Conservation (phyloP, 768 basidiomycete species). For the Tylopilus sp. region DNA sequence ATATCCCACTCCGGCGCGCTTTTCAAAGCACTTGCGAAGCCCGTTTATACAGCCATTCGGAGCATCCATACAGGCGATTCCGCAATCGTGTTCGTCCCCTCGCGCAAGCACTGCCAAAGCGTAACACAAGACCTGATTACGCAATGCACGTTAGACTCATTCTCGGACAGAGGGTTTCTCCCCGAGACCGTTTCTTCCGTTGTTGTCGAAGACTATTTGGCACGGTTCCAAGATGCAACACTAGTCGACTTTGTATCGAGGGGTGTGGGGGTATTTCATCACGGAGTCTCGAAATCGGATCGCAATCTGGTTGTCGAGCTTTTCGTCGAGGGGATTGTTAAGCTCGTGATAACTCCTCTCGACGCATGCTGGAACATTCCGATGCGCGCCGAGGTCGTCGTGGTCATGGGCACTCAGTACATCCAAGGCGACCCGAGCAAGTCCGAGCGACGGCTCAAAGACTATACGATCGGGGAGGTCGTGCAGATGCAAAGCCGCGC, state of each 20-base stretch:
- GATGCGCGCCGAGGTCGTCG: constrained; percentile 72
- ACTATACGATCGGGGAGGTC: constrained; percentile 79
- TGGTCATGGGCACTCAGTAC: constrained; percentile 94
- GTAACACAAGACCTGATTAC: constrained; percentile 86
- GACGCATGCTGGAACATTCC: constrained; percentile 91
- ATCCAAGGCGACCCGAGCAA: constrained; percentile 44
- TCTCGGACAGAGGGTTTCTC: constrained; percentile 66
- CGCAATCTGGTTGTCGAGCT: constrained; percentile 72
- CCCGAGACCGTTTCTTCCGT: constrained; percentile 46
- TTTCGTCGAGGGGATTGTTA: constrained; percentile 74
- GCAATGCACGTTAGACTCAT: constrained; percentile 75
- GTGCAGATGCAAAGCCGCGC: constrained; percentile 91
- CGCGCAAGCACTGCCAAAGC: constrained; percentile 66
- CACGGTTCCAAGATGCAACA: constrained; percentile 55
- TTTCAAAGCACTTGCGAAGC: constrained; percentile 90
- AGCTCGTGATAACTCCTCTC: constrained; percentile 76
- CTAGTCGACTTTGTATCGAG: constrained; percentile 73
- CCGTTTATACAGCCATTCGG: constrained; percentile 74
- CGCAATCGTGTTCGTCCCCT: constrained; percentile 86
- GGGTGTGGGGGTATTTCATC: constrained; percentile 86
- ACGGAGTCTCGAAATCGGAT: constrained; percentile 65
- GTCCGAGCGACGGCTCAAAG: constrained; percentile 64
- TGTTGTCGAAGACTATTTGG: constrained; percentile 55
- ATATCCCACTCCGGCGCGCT: constrained; percentile 84
- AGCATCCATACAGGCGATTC: constrained; percentile 41